Conservation (phyloP, 495 filamentous ascomycete species). For the Viridothelium virens region DNA sequence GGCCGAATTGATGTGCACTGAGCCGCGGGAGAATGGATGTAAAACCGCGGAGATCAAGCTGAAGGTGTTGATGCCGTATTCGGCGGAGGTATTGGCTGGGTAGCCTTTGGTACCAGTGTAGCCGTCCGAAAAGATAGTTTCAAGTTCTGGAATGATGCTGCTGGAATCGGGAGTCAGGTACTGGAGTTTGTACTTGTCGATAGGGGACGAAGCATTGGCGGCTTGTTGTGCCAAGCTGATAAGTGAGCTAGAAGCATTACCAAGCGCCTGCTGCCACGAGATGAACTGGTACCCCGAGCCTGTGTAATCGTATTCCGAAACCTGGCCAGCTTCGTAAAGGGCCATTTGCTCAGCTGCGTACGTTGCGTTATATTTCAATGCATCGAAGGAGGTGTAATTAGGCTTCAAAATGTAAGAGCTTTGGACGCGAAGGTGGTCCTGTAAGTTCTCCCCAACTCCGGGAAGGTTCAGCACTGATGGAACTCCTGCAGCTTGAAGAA, state of each 20-base stretch:
- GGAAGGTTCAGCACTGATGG: conserved; percentile 21
- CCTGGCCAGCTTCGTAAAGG: conserved; percentile 14
- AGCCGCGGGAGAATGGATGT: conserved; percentile 22
- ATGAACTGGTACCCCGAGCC: conserved; percentile 22
- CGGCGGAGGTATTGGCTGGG: conserved; percentile 13
- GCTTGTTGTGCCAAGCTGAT: conserved; percentile 11
- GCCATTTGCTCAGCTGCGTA: conserved; percentile 14
- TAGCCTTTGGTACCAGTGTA: conserved; percentile 24
- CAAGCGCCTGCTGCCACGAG: conserved; percentile 18
- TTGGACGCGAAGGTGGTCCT: conserved; percentile 26
- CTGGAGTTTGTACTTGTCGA: conserved; percentile 19
- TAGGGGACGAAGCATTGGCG: conserved; percentile 8
- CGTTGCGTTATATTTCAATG: conserved; percentile 12
- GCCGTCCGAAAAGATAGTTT: conserved; percentile 26
- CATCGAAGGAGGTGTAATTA: conserved; percentile 21
- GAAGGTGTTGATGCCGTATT: conserved; percentile 20
- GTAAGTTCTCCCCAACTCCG: conserved; percentile 28
- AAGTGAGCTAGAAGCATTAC: conserved; percentile 10
- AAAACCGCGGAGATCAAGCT: conserved; percentile 21
- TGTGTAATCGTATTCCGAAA: conserved; percentile 24
- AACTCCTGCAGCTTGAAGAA: conserved; percentile 15
- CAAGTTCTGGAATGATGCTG: conserved; percentile 22
- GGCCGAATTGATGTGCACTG: conserved; percentile 20
- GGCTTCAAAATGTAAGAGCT: conserved; percentile 19
- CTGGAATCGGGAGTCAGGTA: conserved; percentile 12